These are phyloP conservation scores for Cymbopogon citratus DNA, from an alignment of 176 grass and related monocot species.

Conservation along the genomic window DNA sequence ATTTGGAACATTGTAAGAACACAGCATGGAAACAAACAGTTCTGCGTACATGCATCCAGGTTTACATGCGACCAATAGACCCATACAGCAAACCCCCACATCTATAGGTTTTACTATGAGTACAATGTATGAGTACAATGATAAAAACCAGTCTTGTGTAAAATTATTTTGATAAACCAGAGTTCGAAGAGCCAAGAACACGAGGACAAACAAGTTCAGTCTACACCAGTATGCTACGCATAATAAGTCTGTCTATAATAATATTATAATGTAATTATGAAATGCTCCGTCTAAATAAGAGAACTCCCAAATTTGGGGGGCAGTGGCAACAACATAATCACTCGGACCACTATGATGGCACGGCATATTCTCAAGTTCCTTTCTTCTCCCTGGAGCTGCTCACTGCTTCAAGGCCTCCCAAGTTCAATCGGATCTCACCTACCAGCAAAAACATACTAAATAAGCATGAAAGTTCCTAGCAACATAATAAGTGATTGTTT, in stretches of 20 bases:
- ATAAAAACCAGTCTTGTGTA: not conserved
- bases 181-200: not conserved
- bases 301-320: not conserved
- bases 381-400: not conserved
- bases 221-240: not conserved
- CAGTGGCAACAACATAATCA: not conserved
- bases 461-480: not conserved
- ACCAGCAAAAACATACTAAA: not conserved
- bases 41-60: not conserved
- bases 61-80: not conserved
- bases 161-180: not conserved
- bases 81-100: not conserved
- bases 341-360: not conserved
- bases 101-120: not conserved
- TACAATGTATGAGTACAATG: not conserved
- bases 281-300: not conserved
- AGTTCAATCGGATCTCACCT: constrained; percentile 41
- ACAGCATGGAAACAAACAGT: too few species aligned
- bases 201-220: not conserved
- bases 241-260: not conserved
- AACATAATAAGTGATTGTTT: not conserved
- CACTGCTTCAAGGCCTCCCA: not conserved
- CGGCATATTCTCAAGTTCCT: not conserved
- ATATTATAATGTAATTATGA: not conserved
- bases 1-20: too few species aligned